Evolutionary conservation across 164 flowering plant genomes (phyloP).

Genomic region (Euptelea pleiosperma): DNA sequence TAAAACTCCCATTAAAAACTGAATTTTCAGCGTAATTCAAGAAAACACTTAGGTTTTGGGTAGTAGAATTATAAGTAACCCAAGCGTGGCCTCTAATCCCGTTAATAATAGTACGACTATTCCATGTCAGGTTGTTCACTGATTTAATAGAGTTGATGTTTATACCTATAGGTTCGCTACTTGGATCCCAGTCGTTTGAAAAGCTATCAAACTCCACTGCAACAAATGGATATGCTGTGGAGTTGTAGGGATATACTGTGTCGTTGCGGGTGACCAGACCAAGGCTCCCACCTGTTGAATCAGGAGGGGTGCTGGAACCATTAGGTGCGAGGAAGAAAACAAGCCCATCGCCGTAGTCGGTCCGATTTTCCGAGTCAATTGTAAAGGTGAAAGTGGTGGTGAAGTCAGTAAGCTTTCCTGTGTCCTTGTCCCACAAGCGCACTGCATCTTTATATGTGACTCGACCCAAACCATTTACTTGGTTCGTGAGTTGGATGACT

Average conservation of each 20-base stretch:
- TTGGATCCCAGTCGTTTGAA: constrained; percentile 29
- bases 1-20: not conserved
- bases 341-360: constrained; percentile 24
- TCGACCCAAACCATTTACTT: constrained; percentile 11
- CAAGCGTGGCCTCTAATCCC: constrained; percentile 8
- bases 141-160: constrained; percentile 22
- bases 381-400: constrained; percentile 39
- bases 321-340: constrained; percentile 39
- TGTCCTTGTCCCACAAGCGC: constrained; percentile 12
- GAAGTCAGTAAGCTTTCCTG: constrained; percentile 34
- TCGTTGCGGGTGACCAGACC: constrained; percentile 41
- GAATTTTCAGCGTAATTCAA: constrained; percentile 16
- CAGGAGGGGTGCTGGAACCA: constrained; percentile 28
- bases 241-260: no score
- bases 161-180: constrained; percentile 34
- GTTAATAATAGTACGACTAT: constrained; percentile 4
- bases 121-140: constrained; percentile 7
- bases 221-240: constrained; percentile 17
- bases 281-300: constrained; percentile 34
- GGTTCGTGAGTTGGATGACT: constrained; percentile 10
- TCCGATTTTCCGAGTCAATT: constrained; percentile 17
- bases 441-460: constrained; percentile 5
- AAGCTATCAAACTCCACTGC: constrained; percentile 38
- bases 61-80: constrained; percentile 19
- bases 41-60: constrained; percentile 16